A percentile compares a stretch with the other conserved stretches of the same genome.
phyloP scores from a whole-genome alignment of 2,329 filamentous ascomycete species.

The Diplodia mutila region DNA sequence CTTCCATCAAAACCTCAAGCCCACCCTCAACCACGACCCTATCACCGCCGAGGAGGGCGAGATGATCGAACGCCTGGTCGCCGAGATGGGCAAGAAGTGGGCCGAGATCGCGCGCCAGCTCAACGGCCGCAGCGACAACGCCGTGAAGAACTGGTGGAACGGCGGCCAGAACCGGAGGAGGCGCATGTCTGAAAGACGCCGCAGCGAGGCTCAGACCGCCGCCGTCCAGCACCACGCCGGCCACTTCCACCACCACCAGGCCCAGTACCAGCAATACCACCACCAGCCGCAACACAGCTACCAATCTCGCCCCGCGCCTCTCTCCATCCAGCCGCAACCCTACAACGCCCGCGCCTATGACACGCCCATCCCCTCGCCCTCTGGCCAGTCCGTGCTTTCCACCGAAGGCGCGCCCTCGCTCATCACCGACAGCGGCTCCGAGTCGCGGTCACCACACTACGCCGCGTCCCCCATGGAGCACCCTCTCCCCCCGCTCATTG shows the following conservation, averaged over 20 bases:
- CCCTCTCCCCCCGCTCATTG: slow-evolving; percentile 41
- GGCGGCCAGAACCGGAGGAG: slow-evolving; percentile 82
- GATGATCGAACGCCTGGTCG: slow-evolving; percentile 76
- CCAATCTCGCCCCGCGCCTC: slow-evolving; percentile 34
- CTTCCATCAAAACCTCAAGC: slow-evolving; percentile 89
- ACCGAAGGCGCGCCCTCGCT: slow-evolving; percentile 68
- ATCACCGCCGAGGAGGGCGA: slow-evolving; percentile 76
- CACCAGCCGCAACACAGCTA: slow-evolving; percentile 29
- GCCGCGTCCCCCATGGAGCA: slow-evolving; percentile 53
- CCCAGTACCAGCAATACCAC: slow-evolving; percentile 27
- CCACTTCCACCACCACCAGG: slow-evolving; percentile 30
- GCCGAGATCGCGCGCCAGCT: slow-evolving; percentile 86
- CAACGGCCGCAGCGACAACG: slow-evolving; percentile 86
- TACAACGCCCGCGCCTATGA: slow-evolving; percentile 48
- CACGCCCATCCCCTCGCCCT: slow-evolving; percentile 65
- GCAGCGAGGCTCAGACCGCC: slow-evolving; percentile 29
- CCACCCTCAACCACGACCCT: slow-evolving; percentile 78
- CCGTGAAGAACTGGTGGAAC: slow-evolving; percentile 98
- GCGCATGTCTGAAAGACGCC: slow-evolving; percentile 44
- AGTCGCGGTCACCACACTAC: slow-evolving; percentile 51
- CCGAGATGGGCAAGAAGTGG: slow-evolving; percentile 83
- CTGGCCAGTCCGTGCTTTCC: slow-evolving; percentile 65
- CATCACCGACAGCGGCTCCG: slow-evolving; percentile 65
- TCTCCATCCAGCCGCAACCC: slow-evolving; percentile 32
- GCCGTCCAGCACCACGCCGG: slow-evolving; percentile 28